These are phyloP conservation scores for Penicillium malachiteum DNA, from an alignment of 495 filamentous ascomycete genomes.

Conservation along the genomic window DNA sequence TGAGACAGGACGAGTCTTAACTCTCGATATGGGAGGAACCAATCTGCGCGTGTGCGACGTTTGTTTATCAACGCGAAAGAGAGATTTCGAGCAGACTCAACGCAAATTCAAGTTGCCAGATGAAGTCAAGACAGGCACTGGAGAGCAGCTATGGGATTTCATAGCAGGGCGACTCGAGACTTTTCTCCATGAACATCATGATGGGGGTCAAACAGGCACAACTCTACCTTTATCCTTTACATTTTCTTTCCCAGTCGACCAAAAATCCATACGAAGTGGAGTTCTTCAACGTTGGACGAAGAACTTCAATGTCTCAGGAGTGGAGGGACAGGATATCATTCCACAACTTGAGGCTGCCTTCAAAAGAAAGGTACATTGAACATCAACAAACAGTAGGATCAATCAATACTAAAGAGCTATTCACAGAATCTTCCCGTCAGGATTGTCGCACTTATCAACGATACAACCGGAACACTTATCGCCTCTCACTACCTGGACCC, in stretches of 20 bases:
- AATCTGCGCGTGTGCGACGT: slow-evolving; percentile 94
- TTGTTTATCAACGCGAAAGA: slow-evolving; percentile 71
- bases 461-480: slow-evolving; percentile 92
- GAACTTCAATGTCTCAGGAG: slow-evolving; percentile 86
- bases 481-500: slow-evolving; percentile 86
- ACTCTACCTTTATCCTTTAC: slow-evolving; percentile 82
- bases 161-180: slow-evolving; percentile 84
- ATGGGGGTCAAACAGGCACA: slow-evolving; percentile 44
- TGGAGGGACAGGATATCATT: slow-evolving; percentile 88
- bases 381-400: no score
- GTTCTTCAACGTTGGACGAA: slow-evolving; percentile 95
- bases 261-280: slow-evolving; percentile 84
- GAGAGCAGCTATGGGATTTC: slow-evolving; percentile 86
- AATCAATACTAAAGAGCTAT: no score
- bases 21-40: slow-evolving; percentile 94
- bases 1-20: slow-evolving; percentile 83
- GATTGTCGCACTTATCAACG: slow-evolving; percentile 86
- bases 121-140: slow-evolving; percentile 76
- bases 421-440: slow-evolving; percentile 78
- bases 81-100: slow-evolving; percentile 90
- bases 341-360: slow-evolving; percentile 83
- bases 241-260: slow-evolving; percentile 90
- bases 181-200: slow-evolving; percentile 81
- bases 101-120: slow-evolving; percentile 89
- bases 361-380: slow-evolving; percentile 54